Base-by-base conservation (phyloP, 1,284 basidiomycete species). In the Austroboletus niveus region DNA sequence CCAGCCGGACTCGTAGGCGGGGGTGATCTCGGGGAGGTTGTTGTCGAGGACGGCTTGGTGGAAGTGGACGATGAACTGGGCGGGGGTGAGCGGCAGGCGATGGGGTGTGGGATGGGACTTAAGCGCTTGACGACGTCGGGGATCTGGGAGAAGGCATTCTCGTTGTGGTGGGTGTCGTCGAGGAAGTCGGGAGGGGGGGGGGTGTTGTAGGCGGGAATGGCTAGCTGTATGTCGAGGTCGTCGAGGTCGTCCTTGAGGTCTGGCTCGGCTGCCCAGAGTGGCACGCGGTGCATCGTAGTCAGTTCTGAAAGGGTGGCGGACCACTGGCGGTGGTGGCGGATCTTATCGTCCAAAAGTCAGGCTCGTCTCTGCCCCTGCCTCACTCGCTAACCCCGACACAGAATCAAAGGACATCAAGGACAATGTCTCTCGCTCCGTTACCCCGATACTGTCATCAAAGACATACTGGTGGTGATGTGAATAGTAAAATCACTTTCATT, bases 1-100 rank as follows among this genome's bases (percentile, higher is more conserved):
- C 95, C 96, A 98, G 27, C 93, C 94, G 55, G 87, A 91, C 74
- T 97, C 94, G 66, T 98, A 98, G 54, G 94, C 92, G 38, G 87
- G 81, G 15, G 88, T 92, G 61, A 97, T 96, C 63, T 94, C 90
- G 2, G 85, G 76, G 5, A 94, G 80, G 69, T 95, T 93, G 68
- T 94, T 93, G 46, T 92, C 85, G 42, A 90, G 73, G 17, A 94
- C 85, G 15, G 89, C 87, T 80, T 93, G 85, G 66, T 94, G 89
- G 72, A 95, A 95, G 60, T 92, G 89, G 2, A 94, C 84, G 61
- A 95, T 87, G 72, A 95, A 95, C 90, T 94, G 58, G 36, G 17
- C 17, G n/a, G n/a, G 15, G n/a, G 14, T 15, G 22, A 36, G 47
- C 32, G 40, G 6, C 15, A 1, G 22, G 34, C 2, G 17, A 35